These are phyloP conservation scores for Solanum peruvianum DNA, from an alignment of 257 asterid species.

Conservation along the genomic window DNA sequence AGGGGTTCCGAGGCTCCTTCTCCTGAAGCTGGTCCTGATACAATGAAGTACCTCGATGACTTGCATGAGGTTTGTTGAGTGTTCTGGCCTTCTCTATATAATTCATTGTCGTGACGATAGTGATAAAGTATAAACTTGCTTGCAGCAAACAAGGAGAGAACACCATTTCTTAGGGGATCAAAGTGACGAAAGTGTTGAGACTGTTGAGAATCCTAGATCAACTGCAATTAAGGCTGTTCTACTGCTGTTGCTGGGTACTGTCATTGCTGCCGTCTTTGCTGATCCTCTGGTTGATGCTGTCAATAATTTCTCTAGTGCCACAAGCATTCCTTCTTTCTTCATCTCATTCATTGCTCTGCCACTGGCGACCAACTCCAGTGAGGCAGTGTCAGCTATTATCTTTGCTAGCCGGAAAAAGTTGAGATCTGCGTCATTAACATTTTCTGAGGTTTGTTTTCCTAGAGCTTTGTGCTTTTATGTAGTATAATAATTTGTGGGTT, in stretches of 20 bases:
- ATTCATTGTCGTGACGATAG: background rate
- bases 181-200: conserved; percentile 57
- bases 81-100: background rate
- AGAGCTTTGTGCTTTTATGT: background rate
- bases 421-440: conserved; percentile 79
- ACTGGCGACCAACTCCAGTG: conserved; percentile 91
- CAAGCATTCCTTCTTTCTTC: conserved; percentile 79
- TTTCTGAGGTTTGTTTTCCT: conserved; percentile 63
- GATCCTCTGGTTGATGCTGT: conserved; percentile 93
- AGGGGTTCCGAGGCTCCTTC: conserved; percentile 16
- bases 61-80: conserved; percentile 47
- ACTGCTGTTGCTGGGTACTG: conserved; percentile 55
- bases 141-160: conserved; percentile 71
- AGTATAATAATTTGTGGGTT: background rate
- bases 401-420: conserved; percentile 70
- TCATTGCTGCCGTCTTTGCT: conserved; percentile 86
- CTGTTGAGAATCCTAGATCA: conserved; percentile 34
- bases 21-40: conserved; percentile 20
- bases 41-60: conserved; percentile 46
- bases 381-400: conserved; percentile 85
- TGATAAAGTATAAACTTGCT: background rate
- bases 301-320: conserved; percentile 70
- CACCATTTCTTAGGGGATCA: conserved; percentile 46
- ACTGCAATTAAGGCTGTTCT: conserved; percentile 54
- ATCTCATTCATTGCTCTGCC: conserved; percentile 82